A percentile compares a stretch with the other conserved stretches of the same genome.
These are phyloP conservation scores for Saccharomycopsis schoenii DNA, from an alignment of 805 yeast genomes.

Conservation along the genomic window DNA sequence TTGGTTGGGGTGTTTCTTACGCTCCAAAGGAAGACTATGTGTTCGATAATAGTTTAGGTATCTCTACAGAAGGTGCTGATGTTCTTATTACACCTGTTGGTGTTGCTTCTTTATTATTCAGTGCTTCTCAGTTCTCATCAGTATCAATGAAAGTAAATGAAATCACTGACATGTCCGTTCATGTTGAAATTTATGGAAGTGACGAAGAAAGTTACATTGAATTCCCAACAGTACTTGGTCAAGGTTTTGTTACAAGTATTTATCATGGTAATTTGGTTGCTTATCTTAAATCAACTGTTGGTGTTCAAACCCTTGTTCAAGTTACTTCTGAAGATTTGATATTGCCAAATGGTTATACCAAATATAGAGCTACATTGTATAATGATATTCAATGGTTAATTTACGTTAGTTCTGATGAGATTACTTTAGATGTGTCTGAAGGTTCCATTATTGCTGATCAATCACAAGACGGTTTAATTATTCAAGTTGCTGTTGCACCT, in stretches of 20 bases:
- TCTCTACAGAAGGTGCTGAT: constrained; percentile 35
- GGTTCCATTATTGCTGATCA: constrained; percentile 35
- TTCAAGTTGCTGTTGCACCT: constrained; percentile 41
- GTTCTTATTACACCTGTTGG: constrained; percentile 63
- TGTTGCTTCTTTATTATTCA: constrained; percentile 47
- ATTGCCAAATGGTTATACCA: constrained; percentile 30
- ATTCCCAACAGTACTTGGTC: constrained; percentile 66
- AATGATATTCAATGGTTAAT: constrained; percentile 58
- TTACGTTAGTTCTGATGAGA: constrained; percentile 37
- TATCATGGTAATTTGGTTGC: constrained; percentile 47
- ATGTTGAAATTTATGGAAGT: constrained; percentile 5
- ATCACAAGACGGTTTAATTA: constrained; percentile 37
- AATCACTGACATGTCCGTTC: constrained; percentile 16
- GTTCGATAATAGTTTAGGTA: constrained; percentile 53
- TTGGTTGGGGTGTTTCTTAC: constrained; percentile 63
- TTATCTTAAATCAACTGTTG: constrained; percentile 50
- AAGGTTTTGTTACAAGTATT: constrained; percentile 66
- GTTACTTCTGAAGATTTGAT: constrained; percentile 27
- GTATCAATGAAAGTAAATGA: constrained; percentile 24
- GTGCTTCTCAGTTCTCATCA: constrained; percentile 33
- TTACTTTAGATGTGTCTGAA: constrained; percentile 24
- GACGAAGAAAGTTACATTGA: constrained; percentile 31
- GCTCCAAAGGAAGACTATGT: constrained; percentile 50
- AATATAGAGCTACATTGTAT: constrained; percentile 44
- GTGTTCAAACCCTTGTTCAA: constrained; percentile 42